Evolutionary conservation across 129 eudicot genomes (phyloP).

Genomic region (Flaveria bidentis): DNA sequence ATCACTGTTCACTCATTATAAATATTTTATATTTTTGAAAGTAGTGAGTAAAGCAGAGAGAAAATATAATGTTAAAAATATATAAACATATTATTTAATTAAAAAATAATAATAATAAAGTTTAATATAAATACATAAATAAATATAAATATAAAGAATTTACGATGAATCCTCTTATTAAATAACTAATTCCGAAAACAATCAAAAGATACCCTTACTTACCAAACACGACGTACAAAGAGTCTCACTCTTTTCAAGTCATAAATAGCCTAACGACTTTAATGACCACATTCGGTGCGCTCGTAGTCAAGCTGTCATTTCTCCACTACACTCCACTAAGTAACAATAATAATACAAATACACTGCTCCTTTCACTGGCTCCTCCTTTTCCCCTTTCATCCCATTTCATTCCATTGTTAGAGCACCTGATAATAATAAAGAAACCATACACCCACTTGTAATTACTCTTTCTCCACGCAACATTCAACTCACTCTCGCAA

Average conservation of each 20-base stretch:
- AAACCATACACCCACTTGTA: slow-evolving; percentile 19
- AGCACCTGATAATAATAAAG: slow-evolving; percentile 23
- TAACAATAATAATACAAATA: not conserved
- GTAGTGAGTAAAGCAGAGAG: no score
- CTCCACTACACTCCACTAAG: not conserved
- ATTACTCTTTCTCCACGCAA: slow-evolving; percentile 33
- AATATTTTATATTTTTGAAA: no score
- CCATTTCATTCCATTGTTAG: slow-evolving; percentile 16
- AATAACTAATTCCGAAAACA: not conserved
- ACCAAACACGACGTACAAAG: no score
- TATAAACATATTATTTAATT: no score
- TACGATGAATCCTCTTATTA: not conserved
- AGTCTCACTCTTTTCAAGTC: not conserved
- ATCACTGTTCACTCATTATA: no score
- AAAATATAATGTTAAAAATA: no score
- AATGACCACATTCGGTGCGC: slow-evolving; percentile 27
- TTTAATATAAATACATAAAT: no score
- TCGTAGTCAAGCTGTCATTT: slow-evolving; percentile 24
- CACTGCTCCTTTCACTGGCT: not conserved
- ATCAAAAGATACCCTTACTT: no score
- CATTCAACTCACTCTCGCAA: not conserved
- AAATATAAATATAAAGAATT: no score
- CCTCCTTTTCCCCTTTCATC: slow-evolving; percentile 19
- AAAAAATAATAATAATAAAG: no score
- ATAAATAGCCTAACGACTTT: not conserved